Percentiles rank a stretch among this genome's conserved stretches.
Evolutionary conservation across 202 grass and related monocot species (phyloP).

Genomic region (Panicum virgatum): DNA sequence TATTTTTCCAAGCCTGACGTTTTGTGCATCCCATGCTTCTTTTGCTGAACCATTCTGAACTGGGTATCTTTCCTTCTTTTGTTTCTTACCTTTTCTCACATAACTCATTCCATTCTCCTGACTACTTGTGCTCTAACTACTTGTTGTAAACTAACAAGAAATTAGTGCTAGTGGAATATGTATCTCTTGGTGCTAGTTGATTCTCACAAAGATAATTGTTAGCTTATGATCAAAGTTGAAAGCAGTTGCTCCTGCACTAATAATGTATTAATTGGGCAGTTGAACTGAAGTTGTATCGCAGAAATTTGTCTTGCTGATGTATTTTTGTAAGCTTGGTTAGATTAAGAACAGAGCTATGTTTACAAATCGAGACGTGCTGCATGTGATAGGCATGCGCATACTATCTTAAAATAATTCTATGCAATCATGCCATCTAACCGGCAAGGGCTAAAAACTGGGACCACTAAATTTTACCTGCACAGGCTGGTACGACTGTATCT

Average conservation of each 20-base stretch:
- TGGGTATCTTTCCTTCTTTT: neutral
- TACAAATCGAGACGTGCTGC: neutral
- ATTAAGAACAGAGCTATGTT: constrained; percentile 14
- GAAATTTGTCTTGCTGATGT: neutral
- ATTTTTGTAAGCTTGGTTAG: neutral
- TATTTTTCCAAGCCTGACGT: neutral
- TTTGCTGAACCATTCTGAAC: neutral
- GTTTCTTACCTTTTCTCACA: neutral
- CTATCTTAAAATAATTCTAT: constrained; percentile 13
- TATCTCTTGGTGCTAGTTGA: neutral
- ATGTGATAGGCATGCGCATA: neutral
- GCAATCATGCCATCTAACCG: neutral
- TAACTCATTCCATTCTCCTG: neutral
- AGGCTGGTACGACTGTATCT: neutral
- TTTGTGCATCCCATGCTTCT: constrained; percentile 6
- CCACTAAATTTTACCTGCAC: neutral
- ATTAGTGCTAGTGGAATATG: neutral
- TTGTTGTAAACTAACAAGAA: neutral
- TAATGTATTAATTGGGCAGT: neutral
- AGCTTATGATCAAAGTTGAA: neutral
- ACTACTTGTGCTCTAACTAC: constrained; percentile 3
- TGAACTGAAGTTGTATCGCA: neutral
- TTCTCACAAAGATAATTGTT: neutral
- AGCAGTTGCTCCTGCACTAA: neutral
- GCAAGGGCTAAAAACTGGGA: neutral